Evolutionary conservation across 352 stramenopile genomes (phyloP), one percentile per base, ranked within the genome.

Genomic region (Thalassiosira ordinaria): DNA sequence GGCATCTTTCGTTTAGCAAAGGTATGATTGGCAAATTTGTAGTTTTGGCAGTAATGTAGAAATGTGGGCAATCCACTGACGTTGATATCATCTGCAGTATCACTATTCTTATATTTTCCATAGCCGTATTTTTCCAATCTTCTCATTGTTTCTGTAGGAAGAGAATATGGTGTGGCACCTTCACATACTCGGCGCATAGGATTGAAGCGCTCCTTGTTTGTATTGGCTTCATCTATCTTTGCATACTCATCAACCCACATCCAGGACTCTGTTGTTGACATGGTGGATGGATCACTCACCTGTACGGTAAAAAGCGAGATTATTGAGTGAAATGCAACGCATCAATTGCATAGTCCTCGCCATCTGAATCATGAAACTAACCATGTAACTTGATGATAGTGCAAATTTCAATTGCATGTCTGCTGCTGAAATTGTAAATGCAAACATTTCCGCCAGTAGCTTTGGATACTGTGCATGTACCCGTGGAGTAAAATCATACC

Each of bases 371-470:
- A n/a, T n/a, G n/a, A n/a, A n/a, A 41, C 52, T 63, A 13, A 85
- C 64, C 72, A 85, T 85, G 13, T 66, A 82, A 33, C 70, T 84
- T 0, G 74, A 85, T 24, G 72, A 59, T 27, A 82, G 24, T 8
- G 71, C 66, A 35, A 80, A 85, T 35, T 74, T 71, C 37, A 85
- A 71, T 47, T 70, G 61, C 27, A 72, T 66, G 52, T 89, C 74
- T 11, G 85, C 85, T 6, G 74, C 85, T 53, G 82, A 75, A 74
- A 91, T 89, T 1, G 71, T 87, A 41, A 89, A 89, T 2, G 69
- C 85, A 68, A 75, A 89, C 85, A 91, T 91, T 37, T 91, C 85
- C 35, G 85, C 82, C 9, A 91, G 47, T 24, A 91, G 41, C 31
- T 82, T 78, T 20, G 85, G 85, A 55, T 91, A 88, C 55, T 88